Base-by-base conservation (phyloP, 2,329 filamentous ascomycete species). In the Acephala macrosclerotiorum region DNA sequence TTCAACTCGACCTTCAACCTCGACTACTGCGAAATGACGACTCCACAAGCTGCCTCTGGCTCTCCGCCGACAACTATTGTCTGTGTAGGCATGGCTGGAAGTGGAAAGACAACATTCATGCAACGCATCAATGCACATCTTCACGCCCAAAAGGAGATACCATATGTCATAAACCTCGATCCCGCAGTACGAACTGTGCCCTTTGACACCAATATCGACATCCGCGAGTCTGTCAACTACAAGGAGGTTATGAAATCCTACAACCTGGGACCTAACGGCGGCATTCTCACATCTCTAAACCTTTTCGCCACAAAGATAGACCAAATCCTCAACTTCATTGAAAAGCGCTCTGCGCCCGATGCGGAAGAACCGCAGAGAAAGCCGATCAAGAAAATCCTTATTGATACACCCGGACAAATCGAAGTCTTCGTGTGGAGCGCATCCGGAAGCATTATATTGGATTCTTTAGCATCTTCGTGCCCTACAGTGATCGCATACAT, bases 161-260 rank as follows among this genome's bases (percentile, higher is more conserved):
- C 96, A 4, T 99, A 99, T 79, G 94, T 98, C 66, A 89, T 99
- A 77, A 99, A 99, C 79, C 91, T 99, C 68, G 96, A 99, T 77
- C 96, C 96, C 1, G 96, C 96, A 47, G 96, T 99, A 9, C 87
- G 94, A 75, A 93, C 91, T 72, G 92, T 97, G 7, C 96, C 96
- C 2, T 99, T 97, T 77, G 95, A 97, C 72, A 89, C 91, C 79
- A 99, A 99, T 80, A 98, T 99, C 80, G 96, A 99, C 80, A 99
- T 99, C 73, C 93, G 96, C 75, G 96, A 99, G 80, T 96, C 92
- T 29, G 95, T 99, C 78, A 97, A 99, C 85, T 99, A 99, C 84
- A 96, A 97, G 79, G 95, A 99, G 80, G 96, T 99, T 70, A 99
- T 99, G 96, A 96, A 95, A 81, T 94, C 98, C 81, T 98, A 97